A percentile compares a stretch with the other conserved stretches of the same genome.
These are phyloP conservation scores for Caloboletus firmus DNA, from an alignment of 1,284 basidiomycete genomes.

Conservation along the genomic window DNA sequence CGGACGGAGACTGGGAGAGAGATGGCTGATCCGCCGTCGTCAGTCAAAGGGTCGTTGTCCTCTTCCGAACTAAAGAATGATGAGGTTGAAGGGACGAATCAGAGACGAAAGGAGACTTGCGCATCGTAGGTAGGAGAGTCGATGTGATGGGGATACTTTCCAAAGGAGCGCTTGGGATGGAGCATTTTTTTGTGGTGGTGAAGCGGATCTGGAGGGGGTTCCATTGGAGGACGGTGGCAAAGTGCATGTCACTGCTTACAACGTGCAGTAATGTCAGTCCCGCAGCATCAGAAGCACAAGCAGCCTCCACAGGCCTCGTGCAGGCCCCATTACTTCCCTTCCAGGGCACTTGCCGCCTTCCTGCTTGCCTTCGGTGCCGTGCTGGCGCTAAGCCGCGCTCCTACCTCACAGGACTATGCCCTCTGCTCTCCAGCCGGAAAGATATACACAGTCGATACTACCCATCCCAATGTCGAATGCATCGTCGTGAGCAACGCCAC, in stretches of 20 bases:
- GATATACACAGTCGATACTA: constrained; percentile 57
- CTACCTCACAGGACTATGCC: constrained; percentile 35
- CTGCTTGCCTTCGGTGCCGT: constrained; percentile 21
- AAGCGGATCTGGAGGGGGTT: constrained; percentile 25
- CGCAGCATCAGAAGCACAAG: not conserved
- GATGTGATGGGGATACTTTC: constrained; percentile 51
- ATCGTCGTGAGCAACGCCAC: constrained; percentile 58
- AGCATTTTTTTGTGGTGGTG: constrained; percentile 46
- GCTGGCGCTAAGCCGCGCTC: constrained; percentile 5
- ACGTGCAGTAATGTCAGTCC: not conserved
- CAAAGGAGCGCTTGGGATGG: constrained; percentile 67
- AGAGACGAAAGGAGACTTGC: constrained; percentile 33
- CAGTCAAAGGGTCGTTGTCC: constrained; percentile 79
- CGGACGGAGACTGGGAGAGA: constrained; percentile 41
- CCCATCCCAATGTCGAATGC: constrained; percentile 57
- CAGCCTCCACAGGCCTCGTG: not conserved
- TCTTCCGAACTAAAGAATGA: constrained; percentile 59
- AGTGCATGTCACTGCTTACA: not conserved
- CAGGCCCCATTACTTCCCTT: not conserved
- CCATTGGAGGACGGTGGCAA: constrained; percentile 23
- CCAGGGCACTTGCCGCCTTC: not conserved
- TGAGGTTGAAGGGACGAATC: not conserved
- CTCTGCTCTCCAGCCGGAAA: constrained; percentile 45
- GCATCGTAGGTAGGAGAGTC: constrained; percentile 80
- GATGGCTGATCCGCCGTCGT: constrained; percentile 61